A percentile compares a stretch with the other conserved stretches of the same genome.
These are phyloP conservation scores for Backusella mclennaniae DNA, from an alignment of 192 early-diverging fungal species.

Conservation along the genomic window DNA sequence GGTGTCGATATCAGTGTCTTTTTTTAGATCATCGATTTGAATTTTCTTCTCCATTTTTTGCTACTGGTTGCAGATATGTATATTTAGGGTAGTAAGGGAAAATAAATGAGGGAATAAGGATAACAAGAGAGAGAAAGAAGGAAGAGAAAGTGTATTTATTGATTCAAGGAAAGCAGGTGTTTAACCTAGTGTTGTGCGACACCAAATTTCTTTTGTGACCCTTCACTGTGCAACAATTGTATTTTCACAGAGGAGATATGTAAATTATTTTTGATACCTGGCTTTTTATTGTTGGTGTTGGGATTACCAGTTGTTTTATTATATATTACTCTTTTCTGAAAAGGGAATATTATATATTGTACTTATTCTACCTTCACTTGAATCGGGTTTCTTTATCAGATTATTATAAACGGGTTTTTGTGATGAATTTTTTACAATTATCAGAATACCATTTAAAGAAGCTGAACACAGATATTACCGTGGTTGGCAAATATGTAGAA, in stretches of 20 bases:
- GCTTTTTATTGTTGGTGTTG: not conserved
- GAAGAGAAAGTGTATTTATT: not conserved
- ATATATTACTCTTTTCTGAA: not conserved
- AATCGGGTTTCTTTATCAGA: not conserved
- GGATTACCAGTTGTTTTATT: not conserved
- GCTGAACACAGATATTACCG: not conserved
- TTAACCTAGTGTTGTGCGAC: not conserved
- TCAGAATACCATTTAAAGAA: not conserved
- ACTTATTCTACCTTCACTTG: not conserved
- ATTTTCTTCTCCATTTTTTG: not conserved
- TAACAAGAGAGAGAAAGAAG: not conserved
- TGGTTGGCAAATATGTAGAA: not conserved
- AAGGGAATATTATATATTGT: not conserved
- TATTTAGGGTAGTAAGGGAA: not conserved
- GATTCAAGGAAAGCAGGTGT: not conserved
- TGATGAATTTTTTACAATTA: not conserved
- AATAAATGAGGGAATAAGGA: not conserved
- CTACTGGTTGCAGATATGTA: not conserved
- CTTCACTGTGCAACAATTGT: not conserved
- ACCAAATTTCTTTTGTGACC: not conserved
- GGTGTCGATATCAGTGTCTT: not conserved
- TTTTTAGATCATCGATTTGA: not conserved
- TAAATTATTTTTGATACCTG: not conserved
- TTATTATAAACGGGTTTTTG: not conserved
- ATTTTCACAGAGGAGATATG: not conserved